Base-by-base conservation (phyloP, 176 grass and related monocot species). In the Phyllostachys edulis region DNA sequence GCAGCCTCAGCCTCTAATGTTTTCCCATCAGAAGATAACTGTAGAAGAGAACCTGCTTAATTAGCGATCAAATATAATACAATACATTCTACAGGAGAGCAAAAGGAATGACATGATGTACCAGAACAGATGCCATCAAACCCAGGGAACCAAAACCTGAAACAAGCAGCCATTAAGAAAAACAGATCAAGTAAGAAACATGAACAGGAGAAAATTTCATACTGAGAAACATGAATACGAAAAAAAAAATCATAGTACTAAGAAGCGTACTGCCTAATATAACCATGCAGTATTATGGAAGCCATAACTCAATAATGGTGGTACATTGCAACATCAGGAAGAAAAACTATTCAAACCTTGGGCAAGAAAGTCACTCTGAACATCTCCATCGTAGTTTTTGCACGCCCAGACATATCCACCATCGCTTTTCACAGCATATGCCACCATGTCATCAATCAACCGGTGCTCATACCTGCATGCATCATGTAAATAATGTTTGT, bases 331-430 rank as follows among this genome's bases (percentile, higher is more conserved):
- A 64, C 10, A 67, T 37, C 71, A 67, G 79, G 47, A 71, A 78
- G 68, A 65, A 70, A 70, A 62, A 10, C 73, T 49, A 80, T 23
- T 13, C 66, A 82, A 74, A 94, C 95, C 95, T 98, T 98, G 96
- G 32, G 96, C 96, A 71, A 98, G 91, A 15, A 95, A 92, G 78
- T 99, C 96, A 78, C 96, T 99, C 69, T 99, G 96, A 75, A 98
- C 96, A 27, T 99, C 96, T 81, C 96, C 96, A 42, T 99, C 96
- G 70, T 99, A 99, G 82, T 99, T 99, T 88, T 99, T 99, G 71
- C 96, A 99, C 0, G 96, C 93, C 96, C 96, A 99, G 8, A 96
- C 96, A 82, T 99, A 99, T 50, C 93, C 93, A 71, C 96, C 96
- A 41, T 96, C 96, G 32, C 93, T 99, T 89, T 99, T 99, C 54